Conservation (phyloP, 1,139 yeast species). For the Debaryomycetaceae sp. region DNA sequence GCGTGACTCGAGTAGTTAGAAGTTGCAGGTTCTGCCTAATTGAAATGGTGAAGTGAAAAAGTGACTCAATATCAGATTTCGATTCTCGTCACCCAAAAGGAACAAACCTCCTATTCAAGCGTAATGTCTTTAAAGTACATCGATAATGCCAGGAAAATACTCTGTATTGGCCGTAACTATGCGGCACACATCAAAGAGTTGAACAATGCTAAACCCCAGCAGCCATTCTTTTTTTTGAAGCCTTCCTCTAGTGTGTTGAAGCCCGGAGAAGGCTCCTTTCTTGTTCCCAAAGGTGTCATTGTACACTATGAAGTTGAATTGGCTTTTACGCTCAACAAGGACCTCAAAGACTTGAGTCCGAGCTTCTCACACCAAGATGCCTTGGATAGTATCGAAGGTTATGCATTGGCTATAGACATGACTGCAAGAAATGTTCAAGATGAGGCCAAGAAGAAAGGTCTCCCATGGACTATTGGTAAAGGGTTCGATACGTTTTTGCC, state of each 20-base stretch:
- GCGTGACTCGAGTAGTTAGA: too few species aligned
- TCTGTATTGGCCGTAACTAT: conserved; percentile 95
- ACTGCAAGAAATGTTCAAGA: conserved; percentile 96
- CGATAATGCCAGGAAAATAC: conserved; percentile 69
- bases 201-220: conserved; percentile 72
- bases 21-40: too few species aligned
- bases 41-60: too few species aligned
- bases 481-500: conserved; percentile 97
- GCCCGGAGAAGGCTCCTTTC: conserved; percentile 70
- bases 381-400: conserved; percentile 74
- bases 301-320: conserved; percentile 94
- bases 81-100: conserved; percentile 34
- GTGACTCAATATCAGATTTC: too few species aligned
- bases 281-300: conserved; percentile 74
- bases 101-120: conserved; percentile 10
- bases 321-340: conserved; percentile 70
- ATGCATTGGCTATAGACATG: conserved; percentile 85
- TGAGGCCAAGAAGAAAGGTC: conserved; percentile 89
- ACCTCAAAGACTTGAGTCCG: conserved; percentile 59
- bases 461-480: conserved; percentile 96
- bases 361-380: conserved; percentile 65
- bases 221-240: conserved; percentile 89
- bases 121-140: conserved; percentile 59
- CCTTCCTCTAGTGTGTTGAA: conserved; percentile 67
- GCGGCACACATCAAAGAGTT: conserved; percentile 92